phyloP scores from a whole-genome alignment of 148 eudicot species.

The Euryodendron excelsum region DNA sequence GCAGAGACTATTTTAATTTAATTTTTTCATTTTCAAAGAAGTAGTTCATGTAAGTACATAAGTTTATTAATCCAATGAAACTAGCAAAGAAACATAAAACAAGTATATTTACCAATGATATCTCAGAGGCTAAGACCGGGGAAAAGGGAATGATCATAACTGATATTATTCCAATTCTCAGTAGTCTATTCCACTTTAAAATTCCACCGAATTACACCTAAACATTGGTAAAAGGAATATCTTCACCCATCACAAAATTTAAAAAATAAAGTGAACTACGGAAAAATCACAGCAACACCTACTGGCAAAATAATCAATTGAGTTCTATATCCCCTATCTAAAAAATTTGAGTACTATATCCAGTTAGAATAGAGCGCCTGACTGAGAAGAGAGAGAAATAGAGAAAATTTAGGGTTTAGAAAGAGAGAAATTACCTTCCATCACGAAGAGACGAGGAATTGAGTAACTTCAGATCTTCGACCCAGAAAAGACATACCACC shows the following conservation, averaged over 20 bases:
- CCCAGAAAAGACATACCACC: neutral
- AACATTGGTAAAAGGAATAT: neutral
- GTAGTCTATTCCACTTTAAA: neutral
- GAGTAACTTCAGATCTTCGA: neutral
- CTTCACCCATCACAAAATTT: neutral
- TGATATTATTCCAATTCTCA: neutral
- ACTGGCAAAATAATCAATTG: too few relatives aligned
- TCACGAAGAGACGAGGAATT: neutral
- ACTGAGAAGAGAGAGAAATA: too few relatives aligned
- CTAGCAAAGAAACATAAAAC: neutral
- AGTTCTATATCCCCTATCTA: too few relatives aligned
- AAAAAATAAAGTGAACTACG: neutral
- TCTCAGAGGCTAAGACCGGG: neutral
- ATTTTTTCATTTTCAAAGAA: neutral
- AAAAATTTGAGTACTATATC: too few relatives aligned
- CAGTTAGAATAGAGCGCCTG: too few relatives aligned
- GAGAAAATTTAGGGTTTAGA: conserved; percentile 2
- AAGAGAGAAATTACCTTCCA: neutral
- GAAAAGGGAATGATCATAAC: neutral
- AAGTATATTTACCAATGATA: neutral
- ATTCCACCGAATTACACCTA: neutral
- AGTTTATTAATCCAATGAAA: neutral
- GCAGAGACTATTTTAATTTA: neutral
- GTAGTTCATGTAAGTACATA: neutral
- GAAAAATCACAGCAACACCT: too few relatives aligned